Base-by-base conservation (phyloP, 2,329 filamentous ascomycete species). In the Cordyceps fumosorosea region DNA sequence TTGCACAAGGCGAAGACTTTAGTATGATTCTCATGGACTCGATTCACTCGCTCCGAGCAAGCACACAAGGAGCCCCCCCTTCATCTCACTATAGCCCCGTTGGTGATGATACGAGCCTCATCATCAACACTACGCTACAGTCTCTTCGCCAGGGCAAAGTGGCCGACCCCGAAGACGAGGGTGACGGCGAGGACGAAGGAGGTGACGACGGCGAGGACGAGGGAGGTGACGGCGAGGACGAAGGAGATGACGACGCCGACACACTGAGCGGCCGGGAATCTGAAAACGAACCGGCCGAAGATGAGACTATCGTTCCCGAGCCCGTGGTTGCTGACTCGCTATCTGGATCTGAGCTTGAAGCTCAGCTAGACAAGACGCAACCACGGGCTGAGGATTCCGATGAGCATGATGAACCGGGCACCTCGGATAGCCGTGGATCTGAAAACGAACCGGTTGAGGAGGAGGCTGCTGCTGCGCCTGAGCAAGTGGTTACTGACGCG, bases 1-100 rank as follows among this genome's bases (percentile, higher is more conserved):
- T 81, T 53, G 75, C 76, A 4, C 76, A 81, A n/a, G 78, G 74
- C 18, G 82, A 85, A 64, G 80, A 81, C 45, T 84, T 85, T 64
- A 85, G 82, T 68, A 84, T 84, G 81, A 85, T 85, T 62, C 81
- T 81, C 37, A 77, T 84, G 64, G 77, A 82, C 52, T 82, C 81
- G 2, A 73, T 85, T 20, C 80, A 79, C 2, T 82, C 81, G 0
- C 73, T 84, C 60, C 78, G 79, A 42, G 76, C 73, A 1, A 76
- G 75, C 42, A 72, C 77, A 61, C 70, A 70, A 48, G 72, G 69
- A 62, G 66, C 71, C 11, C 70, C 73, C 26, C 69, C 72, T 3
- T 22, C 40, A 29, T 71, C 73, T 2, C 66, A 69, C 1, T 70
- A 75, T 3, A 73, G 77, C 10, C 80, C 83, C 34, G 75, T 84